Conservation (phyloP, 345 rosid species). For the Pistacia integerrima region DNA sequence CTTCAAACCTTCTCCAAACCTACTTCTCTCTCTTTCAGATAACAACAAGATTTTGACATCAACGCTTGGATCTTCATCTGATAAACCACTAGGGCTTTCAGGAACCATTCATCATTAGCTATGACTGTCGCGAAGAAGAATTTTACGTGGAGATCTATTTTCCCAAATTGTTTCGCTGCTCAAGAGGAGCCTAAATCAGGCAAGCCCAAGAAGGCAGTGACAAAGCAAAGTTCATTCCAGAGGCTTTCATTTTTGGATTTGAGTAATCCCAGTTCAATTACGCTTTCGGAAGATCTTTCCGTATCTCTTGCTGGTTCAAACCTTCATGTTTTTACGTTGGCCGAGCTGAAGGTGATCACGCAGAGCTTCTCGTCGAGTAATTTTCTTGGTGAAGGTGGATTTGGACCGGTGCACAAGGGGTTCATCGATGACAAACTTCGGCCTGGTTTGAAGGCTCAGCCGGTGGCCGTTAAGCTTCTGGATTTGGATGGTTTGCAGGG, state of each 20-base stretch:
- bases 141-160: constrained; percentile 49
- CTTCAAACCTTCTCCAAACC: neutral
- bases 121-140: constrained; percentile 50
- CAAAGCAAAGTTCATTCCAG: constrained; percentile 59
- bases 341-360: constrained; percentile 77
- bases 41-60: too few species aligned
- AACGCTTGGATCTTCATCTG: too few species aligned
- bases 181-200: constrained; percentile 13
- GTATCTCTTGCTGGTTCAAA: constrained; percentile 78
- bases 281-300: constrained; percentile 70
- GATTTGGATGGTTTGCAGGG: constrained; percentile 89
- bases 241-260: constrained; percentile 62
- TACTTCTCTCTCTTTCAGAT: neutral
- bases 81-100: neutral
- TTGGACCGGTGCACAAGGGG: constrained; percentile 88
- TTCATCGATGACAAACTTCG: constrained; percentile 85
- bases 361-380: constrained; percentile 70
- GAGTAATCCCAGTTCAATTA: constrained; percentile 63
- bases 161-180: constrained; percentile 53
- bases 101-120: neutral
- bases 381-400: constrained; percentile 90
- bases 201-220: constrained; percentile 39
- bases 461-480: constrained; percentile 84
- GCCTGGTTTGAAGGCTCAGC: constrained; percentile 80
- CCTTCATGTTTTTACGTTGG: constrained; percentile 63